Conservation (phyloP, 1,284 basidiomycete genomes). For the Ganoderma multipileum region DNA sequence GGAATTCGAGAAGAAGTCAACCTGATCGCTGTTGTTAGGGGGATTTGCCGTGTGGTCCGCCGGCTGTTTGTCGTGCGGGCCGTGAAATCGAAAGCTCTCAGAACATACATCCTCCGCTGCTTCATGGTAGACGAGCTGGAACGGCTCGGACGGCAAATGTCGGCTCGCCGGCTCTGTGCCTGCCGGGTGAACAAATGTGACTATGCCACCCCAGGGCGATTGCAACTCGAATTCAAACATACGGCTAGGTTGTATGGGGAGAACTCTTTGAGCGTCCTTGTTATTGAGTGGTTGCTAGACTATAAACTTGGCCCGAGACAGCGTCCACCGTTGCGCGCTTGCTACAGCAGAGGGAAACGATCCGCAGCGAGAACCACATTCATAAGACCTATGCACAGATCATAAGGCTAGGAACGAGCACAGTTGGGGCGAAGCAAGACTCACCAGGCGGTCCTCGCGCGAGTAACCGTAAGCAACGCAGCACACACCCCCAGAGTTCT, state of each 20-base stretch:
- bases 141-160: neutral
- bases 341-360: neutral
- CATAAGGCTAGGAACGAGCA: neutral
- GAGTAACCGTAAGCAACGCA: neutral
- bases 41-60: conserved; percentile 13
- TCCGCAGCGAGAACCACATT: neutral
- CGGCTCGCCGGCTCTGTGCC: neutral
- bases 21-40: conserved; percentile 26
- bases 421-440: neutral
- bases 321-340: neutral
- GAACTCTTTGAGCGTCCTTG: neutral
- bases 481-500: neutral
- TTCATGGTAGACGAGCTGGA: neutral
- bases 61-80: conserved; percentile 1
- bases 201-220: neutral
- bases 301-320: neutral
- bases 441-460: neutral
- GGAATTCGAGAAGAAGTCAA: conserved; percentile 16
- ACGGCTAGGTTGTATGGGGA: neutral
- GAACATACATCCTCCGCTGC: neutral
- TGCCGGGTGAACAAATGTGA: neutral
- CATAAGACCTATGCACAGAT: neutral
- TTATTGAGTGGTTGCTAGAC: neutral
- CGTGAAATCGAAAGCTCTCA: neutral
- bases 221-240: neutral